phyloP scores from a whole-genome alignment of 176 grass and related monocot species.

The Tuctoria greenei region DNA sequence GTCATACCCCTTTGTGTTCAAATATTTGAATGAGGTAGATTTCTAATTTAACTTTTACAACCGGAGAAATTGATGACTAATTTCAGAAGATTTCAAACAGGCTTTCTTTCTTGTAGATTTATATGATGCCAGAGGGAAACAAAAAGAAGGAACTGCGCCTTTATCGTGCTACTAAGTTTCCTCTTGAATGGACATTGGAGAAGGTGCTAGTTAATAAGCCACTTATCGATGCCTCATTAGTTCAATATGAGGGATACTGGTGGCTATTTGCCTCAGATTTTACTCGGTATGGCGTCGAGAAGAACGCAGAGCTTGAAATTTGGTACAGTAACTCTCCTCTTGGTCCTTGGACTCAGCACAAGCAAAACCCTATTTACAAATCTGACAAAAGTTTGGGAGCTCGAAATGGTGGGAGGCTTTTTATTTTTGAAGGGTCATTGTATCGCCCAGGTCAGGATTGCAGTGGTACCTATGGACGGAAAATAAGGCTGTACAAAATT shows the following conservation, averaged over 20 bases:
- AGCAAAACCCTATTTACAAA: conserved; percentile 88
- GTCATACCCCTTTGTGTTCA: conserved; percentile 98
- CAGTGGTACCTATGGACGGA: conserved; percentile 79
- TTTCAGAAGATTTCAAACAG: conserved; percentile 20
- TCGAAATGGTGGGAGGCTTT: conserved; percentile 90
- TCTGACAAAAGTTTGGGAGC: conserved; percentile 90
- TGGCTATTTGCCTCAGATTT: conserved; percentile 96
- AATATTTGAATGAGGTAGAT: conserved; percentile 79
- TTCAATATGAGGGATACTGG: conserved; percentile 73
- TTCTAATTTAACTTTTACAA: conserved; percentile 12
- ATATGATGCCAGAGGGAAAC: conserved; percentile 97
- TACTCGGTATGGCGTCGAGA: conserved; percentile 74
- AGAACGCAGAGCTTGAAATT: conserved; percentile 99
- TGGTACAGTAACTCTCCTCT: conserved; percentile 87
- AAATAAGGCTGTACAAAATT: conserved; percentile 71
- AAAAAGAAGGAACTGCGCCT: conserved; percentile 92
- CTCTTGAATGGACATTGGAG: conserved; percentile 89
- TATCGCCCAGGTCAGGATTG: conserved; percentile 96
- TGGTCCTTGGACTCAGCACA: conserved; percentile 94
- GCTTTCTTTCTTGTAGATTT: conserved; percentile 59
- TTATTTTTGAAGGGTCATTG: conserved; percentile 75
- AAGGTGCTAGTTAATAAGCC: conserved; percentile 87
- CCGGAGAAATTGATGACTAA: neutral
- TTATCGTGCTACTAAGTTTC: conserved; percentile 91
- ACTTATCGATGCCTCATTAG: conserved; percentile 71